Percentiles rank a stretch among this genome's conserved stretches.
phyloP scores from a whole-genome alignment of 1,284 basidiomycete genomes.

The Apiotrichum laibachii region DNA sequence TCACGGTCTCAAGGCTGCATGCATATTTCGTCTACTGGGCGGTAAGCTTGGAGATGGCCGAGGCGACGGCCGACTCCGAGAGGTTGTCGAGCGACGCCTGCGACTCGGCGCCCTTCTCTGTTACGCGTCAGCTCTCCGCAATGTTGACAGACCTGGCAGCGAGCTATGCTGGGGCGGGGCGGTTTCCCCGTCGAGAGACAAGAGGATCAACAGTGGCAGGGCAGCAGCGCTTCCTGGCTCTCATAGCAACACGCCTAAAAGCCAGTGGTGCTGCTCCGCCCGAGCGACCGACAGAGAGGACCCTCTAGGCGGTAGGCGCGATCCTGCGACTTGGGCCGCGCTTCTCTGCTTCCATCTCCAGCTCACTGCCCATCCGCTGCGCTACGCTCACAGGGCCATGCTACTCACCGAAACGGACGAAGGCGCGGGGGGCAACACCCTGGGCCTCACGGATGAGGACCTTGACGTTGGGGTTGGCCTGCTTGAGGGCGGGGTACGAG shows the following conservation, averaged over 20 bases:
- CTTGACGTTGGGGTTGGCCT: slow-evolving; percentile 84
- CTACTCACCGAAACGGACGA: slow-evolving; percentile 83
- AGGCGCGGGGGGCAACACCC: slow-evolving; percentile 80
- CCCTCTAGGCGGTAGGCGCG: too few relatives aligned
- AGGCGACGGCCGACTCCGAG: slow-evolving; percentile 45
- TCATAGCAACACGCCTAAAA: too few relatives aligned
- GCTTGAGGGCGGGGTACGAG: slow-evolving; percentile 77
- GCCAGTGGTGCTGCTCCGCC: too few relatives aligned
- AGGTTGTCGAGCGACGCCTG: slow-evolving; percentile 43
- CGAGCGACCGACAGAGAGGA: too few relatives aligned
- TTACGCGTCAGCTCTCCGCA: neutral
- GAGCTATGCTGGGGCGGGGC: neutral
- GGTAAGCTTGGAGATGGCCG: slow-evolving; percentile 40
- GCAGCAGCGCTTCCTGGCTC: too few relatives aligned
- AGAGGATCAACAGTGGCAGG: neutral
- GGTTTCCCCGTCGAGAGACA: too few relatives aligned
- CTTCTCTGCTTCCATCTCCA: neutral
- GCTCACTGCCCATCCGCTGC: neutral
- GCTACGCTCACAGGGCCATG: neutral
- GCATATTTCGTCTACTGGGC: slow-evolving; percentile 23
- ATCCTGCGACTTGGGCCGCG: too few relatives aligned
- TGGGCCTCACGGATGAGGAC: slow-evolving; percentile 85
- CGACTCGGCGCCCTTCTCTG: slow-evolving; percentile 48
- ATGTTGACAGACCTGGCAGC: neutral
- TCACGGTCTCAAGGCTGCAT: neutral